Evolutionary conservation across 2,329 filamentous ascomycete genomes (phyloP).

Genomic region (Penicillium sp.): DNA sequence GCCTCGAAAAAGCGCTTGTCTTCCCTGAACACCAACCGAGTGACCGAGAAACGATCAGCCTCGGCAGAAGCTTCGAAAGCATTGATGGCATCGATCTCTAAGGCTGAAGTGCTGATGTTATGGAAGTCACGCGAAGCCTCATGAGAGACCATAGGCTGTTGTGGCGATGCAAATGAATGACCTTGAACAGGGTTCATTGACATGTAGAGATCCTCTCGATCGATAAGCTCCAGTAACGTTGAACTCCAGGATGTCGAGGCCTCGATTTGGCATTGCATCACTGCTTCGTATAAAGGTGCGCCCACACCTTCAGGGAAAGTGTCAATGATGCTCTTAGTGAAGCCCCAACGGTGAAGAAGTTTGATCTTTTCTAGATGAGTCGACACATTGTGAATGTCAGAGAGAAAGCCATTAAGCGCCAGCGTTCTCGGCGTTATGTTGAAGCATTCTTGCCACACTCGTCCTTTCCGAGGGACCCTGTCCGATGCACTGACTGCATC

Average conservation of each 20-base stretch:
- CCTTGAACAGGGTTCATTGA: conserved; percentile 59
- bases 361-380: conserved; percentile 70
- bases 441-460: conserved; percentile 43
- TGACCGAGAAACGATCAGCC: conserved; percentile 80
- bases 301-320: conserved; percentile 85
- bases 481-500: conserved; percentile 49
- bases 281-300: conserved; percentile 78
- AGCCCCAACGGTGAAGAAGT: conserved; percentile 70
- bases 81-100: conserved; percentile 55
- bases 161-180: conserved; percentile 36
- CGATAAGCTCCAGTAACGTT: conserved; percentile 73
- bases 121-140: conserved; percentile 74
- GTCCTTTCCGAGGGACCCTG: conserved; percentile 33
- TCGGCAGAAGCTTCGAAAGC: conserved; percentile 79
- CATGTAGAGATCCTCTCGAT: conserved; percentile 77
- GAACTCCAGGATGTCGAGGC: conserved; percentile 78
- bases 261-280: conserved; percentile 80
- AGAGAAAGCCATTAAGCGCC: conserved; percentile 71
- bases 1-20: conserved; percentile 90
- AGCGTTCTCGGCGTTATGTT: conserved; percentile 66
- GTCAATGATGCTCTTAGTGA: conserved; percentile 69
- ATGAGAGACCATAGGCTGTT: conserved; percentile 60
- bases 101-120: conserved; percentile 65
- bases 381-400: conserved; percentile 54
- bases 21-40: conserved; percentile 85